phyloP scores from a whole-genome alignment of 306 rosid species.

The Corylus americana region DNA sequence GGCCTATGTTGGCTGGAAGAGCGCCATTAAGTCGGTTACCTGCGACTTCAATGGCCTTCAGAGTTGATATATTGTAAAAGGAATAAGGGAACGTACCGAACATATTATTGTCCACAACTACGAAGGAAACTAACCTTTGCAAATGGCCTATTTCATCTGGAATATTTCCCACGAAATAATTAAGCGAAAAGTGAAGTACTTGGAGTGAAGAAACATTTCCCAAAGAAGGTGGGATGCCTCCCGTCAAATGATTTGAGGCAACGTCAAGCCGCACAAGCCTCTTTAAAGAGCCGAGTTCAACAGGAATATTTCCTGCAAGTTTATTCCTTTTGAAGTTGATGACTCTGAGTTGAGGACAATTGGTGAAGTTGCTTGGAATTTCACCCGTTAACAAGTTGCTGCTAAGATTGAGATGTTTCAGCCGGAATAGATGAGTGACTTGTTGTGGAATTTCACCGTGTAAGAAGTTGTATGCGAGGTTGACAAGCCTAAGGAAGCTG shows the following conservation, averaged over 20 bases:
- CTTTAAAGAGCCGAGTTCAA: slow-evolving; percentile 17
- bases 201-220: slow-evolving; percentile 40
- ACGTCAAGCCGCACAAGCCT: too few relatives aligned
- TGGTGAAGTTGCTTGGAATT: slow-evolving; percentile 36
- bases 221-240: slow-evolving; percentile 33
- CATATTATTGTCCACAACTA: neutral
- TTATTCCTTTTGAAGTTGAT: neutral
- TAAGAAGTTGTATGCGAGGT: slow-evolving; percentile 20
- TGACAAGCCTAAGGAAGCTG: neutral
- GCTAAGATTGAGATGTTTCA: neutral
- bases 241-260: slow-evolving; percentile 8
- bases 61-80: slow-evolving; percentile 42
- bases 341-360: neutral
- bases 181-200: fast-evolving
- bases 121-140: neutral
- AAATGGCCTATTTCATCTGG: slow-evolving; percentile 31
- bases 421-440: neutral
- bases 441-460: slow-evolving; percentile 30
- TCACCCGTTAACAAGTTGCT: slow-evolving; percentile 35
- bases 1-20: slow-evolving; percentile 37
- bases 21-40: slow-evolving; percentile 19
- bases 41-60: neutral
- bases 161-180: slow-evolving; percentile 29
- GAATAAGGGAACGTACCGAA: slow-evolving; percentile 32
- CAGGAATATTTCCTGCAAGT: slow-evolving; percentile 21